phyloP scores from a whole-genome alignment of 352 stramenopile species.

The Globisporangium cederbergense region DNA sequence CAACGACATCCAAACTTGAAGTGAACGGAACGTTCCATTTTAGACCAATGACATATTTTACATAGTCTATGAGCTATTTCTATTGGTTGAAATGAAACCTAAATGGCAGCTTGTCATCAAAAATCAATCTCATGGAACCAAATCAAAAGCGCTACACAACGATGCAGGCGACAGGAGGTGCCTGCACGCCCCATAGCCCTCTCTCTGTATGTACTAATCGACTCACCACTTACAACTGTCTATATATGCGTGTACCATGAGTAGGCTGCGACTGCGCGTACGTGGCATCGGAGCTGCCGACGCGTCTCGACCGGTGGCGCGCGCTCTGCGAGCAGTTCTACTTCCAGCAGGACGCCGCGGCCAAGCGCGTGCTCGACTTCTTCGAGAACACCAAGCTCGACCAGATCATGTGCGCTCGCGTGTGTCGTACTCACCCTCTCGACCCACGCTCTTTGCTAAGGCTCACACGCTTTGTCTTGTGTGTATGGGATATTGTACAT shows the following conservation, averaged over 20 bases:
- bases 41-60: neutral
- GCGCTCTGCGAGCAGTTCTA: slow-evolving; percentile 63
- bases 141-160: neutral
- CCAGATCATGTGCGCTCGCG: slow-evolving; percentile 42
- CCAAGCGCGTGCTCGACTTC: slow-evolving; percentile 65
- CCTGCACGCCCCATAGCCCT: neutral
- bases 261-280: slow-evolving; percentile 36
- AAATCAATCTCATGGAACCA: neutral
- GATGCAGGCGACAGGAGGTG: slow-evolving; percentile 1
- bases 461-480: neutral
- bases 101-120: neutral
- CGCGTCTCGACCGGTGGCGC: slow-evolving; percentile 44
- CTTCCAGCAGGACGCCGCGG: slow-evolving; percentile 45
- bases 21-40: neutral
- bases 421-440: neutral
- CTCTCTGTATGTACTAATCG: neutral
- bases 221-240: neutral
- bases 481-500: neutral
- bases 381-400: slow-evolving; percentile 67
- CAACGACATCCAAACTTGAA: neutral
- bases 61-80: too few relatives aligned
- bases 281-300: slow-evolving; percentile 21
- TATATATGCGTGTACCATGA: neutral
- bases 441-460: neutral
- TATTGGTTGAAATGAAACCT: neutral